These are phyloP conservation scores for Aspergillus sp. DNA, from an alignment of 2,329 filamentous ascomycete genomes.

Conservation along the genomic window DNA sequence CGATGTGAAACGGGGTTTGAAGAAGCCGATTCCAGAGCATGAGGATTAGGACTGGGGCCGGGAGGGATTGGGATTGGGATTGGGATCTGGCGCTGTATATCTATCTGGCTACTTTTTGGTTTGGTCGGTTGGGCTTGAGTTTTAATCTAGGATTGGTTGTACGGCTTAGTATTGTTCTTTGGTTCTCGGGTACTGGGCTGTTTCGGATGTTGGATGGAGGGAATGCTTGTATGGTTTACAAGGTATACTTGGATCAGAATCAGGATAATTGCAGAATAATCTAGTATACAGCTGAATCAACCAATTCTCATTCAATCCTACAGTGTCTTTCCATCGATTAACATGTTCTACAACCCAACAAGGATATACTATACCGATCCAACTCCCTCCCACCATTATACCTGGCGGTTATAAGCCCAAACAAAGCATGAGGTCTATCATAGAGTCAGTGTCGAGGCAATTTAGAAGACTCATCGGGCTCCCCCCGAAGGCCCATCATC, in stretches of 20 bases:
- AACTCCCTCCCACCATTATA: no score
- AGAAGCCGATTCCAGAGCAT: constrained; percentile 5
- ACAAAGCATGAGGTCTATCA: background rate
- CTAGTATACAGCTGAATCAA: no score
- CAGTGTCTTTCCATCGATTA: no score
- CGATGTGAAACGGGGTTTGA: background rate
- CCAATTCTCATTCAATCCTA: no score
- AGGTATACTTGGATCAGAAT: no score
- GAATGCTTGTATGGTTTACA: no score
- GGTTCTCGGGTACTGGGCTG: background rate
- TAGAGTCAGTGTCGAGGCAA: background rate
- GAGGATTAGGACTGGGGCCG: background rate
- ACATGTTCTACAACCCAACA: no score
- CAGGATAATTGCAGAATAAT: background rate
- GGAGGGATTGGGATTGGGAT: no score
- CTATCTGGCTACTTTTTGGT: no score
- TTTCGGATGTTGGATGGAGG: constrained; percentile 1
- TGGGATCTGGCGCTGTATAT: no score
- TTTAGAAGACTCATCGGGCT: constrained; percentile 5
- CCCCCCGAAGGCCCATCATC: constrained; percentile 25
- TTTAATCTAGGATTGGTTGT: background rate
- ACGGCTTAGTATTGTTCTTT: background rate
- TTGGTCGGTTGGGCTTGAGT: background rate
- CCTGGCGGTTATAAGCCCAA: no score
- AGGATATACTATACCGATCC: no score